Evolutionary conservation across 2,329 filamentous ascomycete species (phyloP), one percentile per base, ranked within the genome.

Genomic region (Aspergillus sp.): DNA sequence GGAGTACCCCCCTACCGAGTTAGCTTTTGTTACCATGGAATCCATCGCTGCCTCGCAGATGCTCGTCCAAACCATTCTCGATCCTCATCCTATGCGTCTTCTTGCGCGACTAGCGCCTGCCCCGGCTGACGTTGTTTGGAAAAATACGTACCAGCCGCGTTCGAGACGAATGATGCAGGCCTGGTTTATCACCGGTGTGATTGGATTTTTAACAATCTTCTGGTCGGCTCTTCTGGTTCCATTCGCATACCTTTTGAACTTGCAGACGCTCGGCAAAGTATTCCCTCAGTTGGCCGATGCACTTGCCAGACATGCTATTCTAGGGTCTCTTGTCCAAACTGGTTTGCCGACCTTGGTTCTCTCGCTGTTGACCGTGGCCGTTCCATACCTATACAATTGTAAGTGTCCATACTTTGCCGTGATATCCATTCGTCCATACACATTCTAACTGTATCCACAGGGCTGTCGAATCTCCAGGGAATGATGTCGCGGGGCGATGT

Each of bases 11-110:
- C 83, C 95, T 0, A 93, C 88, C 0, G 89, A 94, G 52, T 84
- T 96, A 61, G 96, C 96, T 1, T 97, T 99, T 74, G 91, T 99
- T 45, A 98, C 95, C 0, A 96, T 99, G 92, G 91, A 97, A 78
- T 95, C 92, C 3, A 95, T 96, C 53, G 91, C 93, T 14, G 89
- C 93, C 20, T 87, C 85, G 64, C 95, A 99, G 78, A 96, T 98
- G 92, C 91, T 93, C 24, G 91, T 96, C 49, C 95, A 99, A 76
- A 93, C 95, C 4, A 88, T 96, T 11, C 87, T 99, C 55, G 94
- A 98, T 71, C 92, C 95, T 3, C 89, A 90, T 11, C 95, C 96
- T 0, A 88, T 93, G 59, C 89, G 90, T 61, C 83, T 99, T 6
- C 81, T 96, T 56, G 93, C 94, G 9, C 93, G 92, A 60, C 84